Conservation (phyloP, 352 stramenopile genomes). For the Phytophthora litchii region DNA sequence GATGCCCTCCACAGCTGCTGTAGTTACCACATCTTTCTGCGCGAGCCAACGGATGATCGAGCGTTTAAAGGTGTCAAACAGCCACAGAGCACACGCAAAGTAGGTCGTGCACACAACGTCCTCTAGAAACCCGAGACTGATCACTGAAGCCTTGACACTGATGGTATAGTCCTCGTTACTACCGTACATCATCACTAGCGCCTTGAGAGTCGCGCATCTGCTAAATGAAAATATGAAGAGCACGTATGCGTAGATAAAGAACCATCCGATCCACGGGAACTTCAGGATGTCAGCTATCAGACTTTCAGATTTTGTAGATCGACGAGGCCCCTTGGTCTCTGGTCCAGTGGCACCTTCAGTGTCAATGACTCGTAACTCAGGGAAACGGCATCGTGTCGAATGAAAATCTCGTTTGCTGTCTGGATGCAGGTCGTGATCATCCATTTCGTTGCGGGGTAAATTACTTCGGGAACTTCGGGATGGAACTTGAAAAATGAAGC, state of each 20-base stretch:
- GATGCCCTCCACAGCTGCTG: neutral
- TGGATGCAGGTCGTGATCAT: neutral
- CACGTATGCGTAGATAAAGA: constrained; percentile 11
- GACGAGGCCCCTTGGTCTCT: neutral
- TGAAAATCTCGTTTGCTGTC: neutral
- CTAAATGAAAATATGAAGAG: constrained; percentile 8
- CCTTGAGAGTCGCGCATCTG: constrained; percentile 6
- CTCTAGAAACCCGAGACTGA: constrained; percentile 11
- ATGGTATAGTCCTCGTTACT: neutral
- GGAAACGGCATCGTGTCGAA: neutral
- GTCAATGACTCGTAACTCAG: neutral
- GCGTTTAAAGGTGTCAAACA: neutral
- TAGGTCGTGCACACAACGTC: constrained; percentile 13
- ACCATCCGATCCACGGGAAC: constrained; percentile 9
- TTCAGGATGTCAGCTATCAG: neutral
- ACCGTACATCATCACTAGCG: constrained; percentile 6
- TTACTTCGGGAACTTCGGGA: too few species aligned
- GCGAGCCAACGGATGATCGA: neutral
- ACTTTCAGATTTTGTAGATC: neutral
- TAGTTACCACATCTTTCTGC: too few species aligned
- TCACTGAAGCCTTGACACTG: neutral
- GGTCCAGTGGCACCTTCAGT: neutral
- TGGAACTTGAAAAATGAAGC: too few species aligned
- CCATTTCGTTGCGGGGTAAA: neutral
- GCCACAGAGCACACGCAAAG: neutral